These are phyloP conservation scores for Entomortierella parvispora DNA, from an alignment of 192 early-diverging fungal species.

Conservation along the genomic window DNA sequence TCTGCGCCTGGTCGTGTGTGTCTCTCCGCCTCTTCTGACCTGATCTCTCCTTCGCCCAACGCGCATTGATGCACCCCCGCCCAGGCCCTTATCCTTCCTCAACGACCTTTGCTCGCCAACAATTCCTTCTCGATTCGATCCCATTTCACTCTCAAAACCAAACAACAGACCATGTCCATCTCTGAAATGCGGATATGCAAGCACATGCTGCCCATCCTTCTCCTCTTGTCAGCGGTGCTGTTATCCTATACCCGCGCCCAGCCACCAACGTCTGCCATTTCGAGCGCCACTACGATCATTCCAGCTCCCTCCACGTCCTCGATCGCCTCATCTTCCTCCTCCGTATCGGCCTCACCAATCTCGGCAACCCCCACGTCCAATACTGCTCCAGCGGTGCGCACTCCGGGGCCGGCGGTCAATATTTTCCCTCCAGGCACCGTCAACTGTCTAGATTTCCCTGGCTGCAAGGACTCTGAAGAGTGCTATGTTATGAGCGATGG, in stretches of 20 bases:
- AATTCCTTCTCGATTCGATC: neutral
- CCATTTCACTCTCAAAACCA: neutral
- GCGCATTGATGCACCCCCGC: too few relatives aligned
- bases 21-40: too few relatives aligned
- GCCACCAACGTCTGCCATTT: neutral
- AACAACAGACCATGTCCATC: neutral
- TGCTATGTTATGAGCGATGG: constrained; percentile 44
- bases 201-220: constrained; percentile 13
- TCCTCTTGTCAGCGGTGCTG: neutral
- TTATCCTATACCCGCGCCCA: neutral
- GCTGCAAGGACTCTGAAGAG: constrained; percentile 19
- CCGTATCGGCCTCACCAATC: neutral
- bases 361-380: neutral
- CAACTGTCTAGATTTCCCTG: constrained; percentile 14
- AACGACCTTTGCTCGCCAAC: neutral
- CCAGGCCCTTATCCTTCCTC: neutral
- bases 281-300: neutral
- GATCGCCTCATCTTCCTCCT: neutral
- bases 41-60: too few relatives aligned
- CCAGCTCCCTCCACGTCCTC: neutral
- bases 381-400: neutral
- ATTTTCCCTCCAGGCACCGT: constrained; percentile 23
- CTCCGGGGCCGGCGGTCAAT: constrained; percentile 26
- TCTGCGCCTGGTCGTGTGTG: too few relatives aligned
- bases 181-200: constrained; percentile 2